Conservation (phyloP, 306 rosid genomes). For the Vigna trinervia region DNA sequence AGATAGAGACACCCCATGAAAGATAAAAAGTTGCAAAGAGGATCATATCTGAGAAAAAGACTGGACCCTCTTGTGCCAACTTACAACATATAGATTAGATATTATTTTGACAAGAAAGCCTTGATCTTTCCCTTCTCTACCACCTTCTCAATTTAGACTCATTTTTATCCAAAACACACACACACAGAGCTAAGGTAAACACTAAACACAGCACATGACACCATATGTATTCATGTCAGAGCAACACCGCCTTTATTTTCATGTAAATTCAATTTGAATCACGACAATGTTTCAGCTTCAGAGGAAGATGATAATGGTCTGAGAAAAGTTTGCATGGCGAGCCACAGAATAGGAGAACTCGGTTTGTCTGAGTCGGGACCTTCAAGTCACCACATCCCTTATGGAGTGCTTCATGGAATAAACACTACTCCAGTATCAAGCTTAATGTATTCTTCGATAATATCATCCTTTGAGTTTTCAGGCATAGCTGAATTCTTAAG, state of each 20-base stretch:
- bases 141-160: constrained; percentile 42
- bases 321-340: constrained; percentile 67
- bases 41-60: constrained; percentile 68
- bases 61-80: constrained; percentile 53
- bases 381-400: constrained; percentile 74
- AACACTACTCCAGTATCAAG: constrained; percentile 55
- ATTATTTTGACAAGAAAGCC: constrained; percentile 66
- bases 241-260: constrained; percentile 36
- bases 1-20: constrained; percentile 59
- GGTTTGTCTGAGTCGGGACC: constrained; percentile 79
- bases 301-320: constrained; percentile 60
- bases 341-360: constrained; percentile 69
- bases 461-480: neutral
- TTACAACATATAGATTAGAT: constrained; percentile 43
- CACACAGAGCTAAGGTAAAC: constrained; percentile 46
- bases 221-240: neutral
- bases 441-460: constrained; percentile 60
- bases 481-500: constrained; percentile 2
- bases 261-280: constrained; percentile 40
- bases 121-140: constrained; percentile 50
- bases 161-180: constrained; percentile 41
- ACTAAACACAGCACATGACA: neutral
- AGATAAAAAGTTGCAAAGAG: constrained; percentile 52
- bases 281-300: constrained; percentile 28
- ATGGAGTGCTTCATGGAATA: constrained; percentile 72